Evolutionary conservation across 106 monocot species (phyloP).

Genomic region (Phalaenopsis equestris): DNA sequence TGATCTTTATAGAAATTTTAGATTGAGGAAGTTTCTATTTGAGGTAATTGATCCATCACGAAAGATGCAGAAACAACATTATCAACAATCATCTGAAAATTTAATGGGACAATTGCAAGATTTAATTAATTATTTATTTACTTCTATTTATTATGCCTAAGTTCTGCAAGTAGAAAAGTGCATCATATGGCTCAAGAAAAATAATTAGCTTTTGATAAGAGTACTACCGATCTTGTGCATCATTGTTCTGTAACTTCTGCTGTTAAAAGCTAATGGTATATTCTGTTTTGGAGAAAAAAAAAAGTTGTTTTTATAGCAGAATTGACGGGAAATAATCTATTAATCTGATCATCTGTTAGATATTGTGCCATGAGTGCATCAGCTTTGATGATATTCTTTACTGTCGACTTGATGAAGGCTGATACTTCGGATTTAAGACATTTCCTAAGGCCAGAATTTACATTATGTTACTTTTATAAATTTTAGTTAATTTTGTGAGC

Average conservation of each 20-base stretch:
- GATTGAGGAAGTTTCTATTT: not conserved
- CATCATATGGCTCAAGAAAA: not conserved
- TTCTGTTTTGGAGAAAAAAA: not conserved
- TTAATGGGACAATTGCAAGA: not conserved
- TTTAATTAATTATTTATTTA: not conserved
- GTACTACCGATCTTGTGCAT: not conserved
- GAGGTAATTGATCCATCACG: not conserved
- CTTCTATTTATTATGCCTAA: not conserved
- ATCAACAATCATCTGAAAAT: not conserved
- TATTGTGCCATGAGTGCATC: not conserved
- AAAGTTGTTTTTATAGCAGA: not conserved
- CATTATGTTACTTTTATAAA: not conserved
- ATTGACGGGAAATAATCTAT: not conserved
- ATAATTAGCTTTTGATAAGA: not conserved
- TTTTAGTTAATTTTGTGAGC: not conserved
- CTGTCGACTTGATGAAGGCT: not conserved
- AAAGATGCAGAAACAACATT: not conserved
- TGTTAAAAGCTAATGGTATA: not conserved
- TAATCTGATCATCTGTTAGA: slow-evolving; percentile 1
- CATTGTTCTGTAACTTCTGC: not conserved
- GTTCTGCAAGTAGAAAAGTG: not conserved
- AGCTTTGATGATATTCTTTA: not conserved
- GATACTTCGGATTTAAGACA: not conserved
- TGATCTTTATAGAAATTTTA: not conserved
- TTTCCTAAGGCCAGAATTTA: not conserved